Base-by-base conservation (phyloP, 495 filamentous ascomycete genomes). In the Penicillium robsamsonii region DNA sequence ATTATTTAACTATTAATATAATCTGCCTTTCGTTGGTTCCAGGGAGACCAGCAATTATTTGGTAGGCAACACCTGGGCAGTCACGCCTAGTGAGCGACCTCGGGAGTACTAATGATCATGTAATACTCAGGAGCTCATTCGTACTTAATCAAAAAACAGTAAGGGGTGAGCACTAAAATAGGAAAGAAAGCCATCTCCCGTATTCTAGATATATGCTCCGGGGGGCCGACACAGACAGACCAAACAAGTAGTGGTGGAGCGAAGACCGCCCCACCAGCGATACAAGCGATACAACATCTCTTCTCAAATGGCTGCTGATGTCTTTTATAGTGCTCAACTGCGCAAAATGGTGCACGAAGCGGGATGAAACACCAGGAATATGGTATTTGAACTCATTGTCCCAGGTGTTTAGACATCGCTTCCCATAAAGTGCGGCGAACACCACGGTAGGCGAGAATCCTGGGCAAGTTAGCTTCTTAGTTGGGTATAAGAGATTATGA, bases 191-290 rank as follows among this genome's bases (percentile, higher is more conserved):
- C n/a, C n/a, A n/a, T n/a, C n/a, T n/a, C n/a, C n/a, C n/a, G n/a
- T n/a, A n/a, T n/a, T n/a, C n/a, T n/a, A n/a, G n/a, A n/a, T n/a
- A n/a, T n/a, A n/a, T n/a, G n/a, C n/a, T n/a, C n/a, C n/a, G n/a
- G 69, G 70, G 9, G 50, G 54, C 12, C 53, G 48, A 43, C 31
- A 50, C 18, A 75, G 17, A 42, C 66, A 75, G 12, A 61, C 55
- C 22, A 68, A 56, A 52, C 67, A 77, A 13, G 53, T 61, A 8
- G 50, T 54, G 7, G 46, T 37, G 18, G 46, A 49, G 31, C 20
- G 31, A 38, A 49, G 46, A 15, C 20, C 31, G 15, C 46, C 46
- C 5, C 31, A 37, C 20, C 12, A 3, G 20, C 46, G 31, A 38
- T 38, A 38, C 3, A 49, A 24, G 9, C 31, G 31, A 24, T 15